Percentiles rank a stretch among this genome's conserved stretches.
These are phyloP conservation scores for Leccinellum rugosiceps DNA, from an alignment of 768 basidiomycete species.

Conservation along the genomic window DNA sequence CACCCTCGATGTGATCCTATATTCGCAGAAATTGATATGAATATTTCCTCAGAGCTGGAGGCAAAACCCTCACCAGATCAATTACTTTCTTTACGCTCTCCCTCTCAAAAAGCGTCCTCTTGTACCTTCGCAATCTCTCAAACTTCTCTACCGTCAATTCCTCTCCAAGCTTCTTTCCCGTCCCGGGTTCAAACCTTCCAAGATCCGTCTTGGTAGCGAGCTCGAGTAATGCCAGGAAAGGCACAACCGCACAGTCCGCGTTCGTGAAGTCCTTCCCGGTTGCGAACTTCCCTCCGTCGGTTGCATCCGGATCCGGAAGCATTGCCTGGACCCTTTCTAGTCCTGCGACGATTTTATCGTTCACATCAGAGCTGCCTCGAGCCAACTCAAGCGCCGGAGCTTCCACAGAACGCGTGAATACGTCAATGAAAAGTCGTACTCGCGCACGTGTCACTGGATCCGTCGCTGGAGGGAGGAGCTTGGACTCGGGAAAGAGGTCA, in stretches of 20 bases:
- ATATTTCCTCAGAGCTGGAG: not conserved
- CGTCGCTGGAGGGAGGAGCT: slow-evolving; percentile 3
- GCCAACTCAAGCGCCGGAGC: slow-evolving; percentile 35
- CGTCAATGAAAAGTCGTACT: slow-evolving; percentile 60
- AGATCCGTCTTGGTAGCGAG: slow-evolving; percentile 43
- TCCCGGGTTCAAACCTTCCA: slow-evolving; percentile 45
- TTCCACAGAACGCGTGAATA: slow-evolving; percentile 42
- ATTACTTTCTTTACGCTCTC: slow-evolving; percentile 11
- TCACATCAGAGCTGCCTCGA: slow-evolving; percentile 4
- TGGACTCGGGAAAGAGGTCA: slow-evolving; percentile 35
- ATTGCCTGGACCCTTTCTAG: slow-evolving; percentile 6
- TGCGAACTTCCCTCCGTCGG: slow-evolving; percentile 38
- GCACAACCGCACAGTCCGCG: slow-evolving; percentile 57
- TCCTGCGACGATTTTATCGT: not conserved
- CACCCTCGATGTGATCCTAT: not conserved
- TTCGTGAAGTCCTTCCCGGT: slow-evolving; percentile 47
- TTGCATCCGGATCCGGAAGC: slow-evolving; percentile 34
- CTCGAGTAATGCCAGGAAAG: slow-evolving; percentile 51
- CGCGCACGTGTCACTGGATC: slow-evolving; percentile 54
- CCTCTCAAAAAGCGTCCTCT: slow-evolving; percentile 43
- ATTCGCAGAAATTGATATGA: not conserved
- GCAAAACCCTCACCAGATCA: not conserved
- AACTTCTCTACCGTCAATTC: slow-evolving; percentile 42
- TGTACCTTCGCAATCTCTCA: slow-evolving; percentile 47
- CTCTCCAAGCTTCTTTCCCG: slow-evolving; percentile 41